Percentiles rank a stretch among this genome's conserved stretches.
Conservation (phyloP, 768 basidiomycete genomes). For the Tephrocybe sp. region DNA sequence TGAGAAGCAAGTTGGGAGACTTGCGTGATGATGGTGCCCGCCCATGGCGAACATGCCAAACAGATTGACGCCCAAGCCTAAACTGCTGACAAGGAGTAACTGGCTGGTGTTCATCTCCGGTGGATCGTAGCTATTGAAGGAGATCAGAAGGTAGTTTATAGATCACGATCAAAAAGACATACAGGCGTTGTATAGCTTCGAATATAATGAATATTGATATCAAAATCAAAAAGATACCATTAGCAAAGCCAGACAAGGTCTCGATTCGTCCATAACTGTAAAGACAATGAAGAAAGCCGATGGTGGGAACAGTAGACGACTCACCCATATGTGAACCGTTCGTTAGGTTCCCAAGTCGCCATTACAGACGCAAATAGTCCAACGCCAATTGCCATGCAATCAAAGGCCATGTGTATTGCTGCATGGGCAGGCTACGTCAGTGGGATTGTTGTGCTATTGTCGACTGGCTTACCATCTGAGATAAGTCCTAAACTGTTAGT, state of each 20-base stretch:
- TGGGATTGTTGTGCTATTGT: slow-evolving; percentile 1
- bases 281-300: slow-evolving; percentile 2
- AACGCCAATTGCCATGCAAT: slow-evolving; percentile 95
- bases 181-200: slow-evolving; percentile 95
- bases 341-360: slow-evolving; percentile 96
- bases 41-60: slow-evolving; percentile 99
- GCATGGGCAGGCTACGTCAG: slow-evolving; percentile 3
- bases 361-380: slow-evolving; percentile 96
- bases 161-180: slow-evolving; percentile 20
- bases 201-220: slow-evolving; percentile 99
- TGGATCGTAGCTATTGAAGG: slow-evolving; percentile 66
- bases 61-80: slow-evolving; percentile 91
- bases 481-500: slow-evolving; percentile 96
- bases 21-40: slow-evolving; percentile 85
- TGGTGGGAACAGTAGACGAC: slow-evolving; percentile 16
- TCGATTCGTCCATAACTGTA: slow-evolving; percentile 91
- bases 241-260: slow-evolving; percentile 96
- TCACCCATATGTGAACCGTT: slow-evolving; percentile 92
- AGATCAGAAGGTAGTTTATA: not conserved
- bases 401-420: slow-evolving; percentile 99
- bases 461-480: slow-evolving; percentile 71
- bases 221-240: slow-evolving; percentile 89
- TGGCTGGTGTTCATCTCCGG: slow-evolving; percentile 98
- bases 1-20: slow-evolving; percentile 17
- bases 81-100: slow-evolving; percentile 80